Base-by-base conservation (phyloP, 768 basidiomycete genomes). In the Tylopilus intermedius region DNA sequence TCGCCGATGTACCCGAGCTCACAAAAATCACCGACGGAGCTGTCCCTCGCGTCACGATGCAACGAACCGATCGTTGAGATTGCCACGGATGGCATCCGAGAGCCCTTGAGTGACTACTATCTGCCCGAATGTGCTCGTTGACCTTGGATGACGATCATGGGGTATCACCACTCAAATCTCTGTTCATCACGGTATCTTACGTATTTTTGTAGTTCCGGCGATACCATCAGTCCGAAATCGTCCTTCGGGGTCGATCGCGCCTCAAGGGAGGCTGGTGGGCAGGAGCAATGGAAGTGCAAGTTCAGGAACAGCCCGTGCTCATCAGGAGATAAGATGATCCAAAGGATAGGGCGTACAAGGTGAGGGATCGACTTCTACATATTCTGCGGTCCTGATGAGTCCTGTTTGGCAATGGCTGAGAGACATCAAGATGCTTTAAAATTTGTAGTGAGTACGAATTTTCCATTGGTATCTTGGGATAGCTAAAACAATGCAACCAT, bases 201-300 rank as follows among this genome's bases (percentile, higher is more conserved):
- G 8, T 27, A 6, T 49, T 47, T n/a, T 40, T 26, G 18, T 26
- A 80, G 79, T 80, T 78, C 49, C 70, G 67, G 43, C 70, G 75
- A 49, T 79, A 79, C 54, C 78, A 79, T 52, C 77, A 77, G 47
- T 78, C 77, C 1, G 75, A 81, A 14, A 64, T 81, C 14, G 52
- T 60, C 4, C 48, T 77, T n/a, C 70, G 65, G 14, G 69, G 72
- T 10, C 62, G 64, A 32, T 71, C 72, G 3, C 63, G 64, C 6
- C 60, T 75, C 35, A 70, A 70, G n/a, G 65, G 66, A 37, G 76
- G 73, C 4, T 81, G 79, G 77, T 81, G 78, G 76, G 60, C 70
- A 5, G 76, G 75, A 22, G 70, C 67, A 22, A 69, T 68, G 48
- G 68, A 73, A 51, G 78, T 67, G 1, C 67, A 74, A 48, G 68